Conservation (phyloP, 1,284 basidiomycete species). For the Boletus sp. region DNA sequence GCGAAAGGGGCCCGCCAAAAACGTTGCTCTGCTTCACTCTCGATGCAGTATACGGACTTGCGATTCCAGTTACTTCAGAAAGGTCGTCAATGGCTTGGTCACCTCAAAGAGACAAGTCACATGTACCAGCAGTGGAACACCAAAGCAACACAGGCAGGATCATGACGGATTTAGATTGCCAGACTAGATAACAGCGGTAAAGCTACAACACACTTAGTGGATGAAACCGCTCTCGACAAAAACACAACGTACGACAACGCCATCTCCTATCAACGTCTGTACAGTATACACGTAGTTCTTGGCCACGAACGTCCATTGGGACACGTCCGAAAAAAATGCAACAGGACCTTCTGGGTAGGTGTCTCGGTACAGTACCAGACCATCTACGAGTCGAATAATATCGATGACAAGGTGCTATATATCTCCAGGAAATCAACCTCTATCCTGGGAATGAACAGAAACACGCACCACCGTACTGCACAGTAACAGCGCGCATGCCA, state of each 20-base stretch:
- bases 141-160: constrained; percentile 23
- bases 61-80: constrained; percentile 21
- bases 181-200: constrained; percentile 26
- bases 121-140: constrained; percentile 17
- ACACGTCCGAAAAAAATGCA: neutral
- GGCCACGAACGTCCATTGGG: constrained; percentile 5
- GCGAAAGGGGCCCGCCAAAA: constrained; percentile 11
- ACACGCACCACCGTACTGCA: constrained; percentile 9
- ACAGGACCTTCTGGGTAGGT: constrained; percentile 4
- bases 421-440: neutral
- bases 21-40: constrained; percentile 1
- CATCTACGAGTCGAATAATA: constrained; percentile 11
- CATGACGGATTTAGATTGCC: no score
- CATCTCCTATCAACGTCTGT: constrained; percentile 35
- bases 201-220: constrained; percentile 16
- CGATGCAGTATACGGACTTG: constrained; percentile 5
- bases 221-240: neutral
- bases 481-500: constrained; percentile 2
- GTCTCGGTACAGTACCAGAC: constrained; percentile 7
- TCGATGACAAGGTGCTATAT: constrained; percentile 22
- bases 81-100: neutral
- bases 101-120: neutral
- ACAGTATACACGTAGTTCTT: constrained; percentile 4
- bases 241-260: constrained; percentile 29
- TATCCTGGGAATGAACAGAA: neutral